Evolutionary conservation across 805 yeast genomes (phyloP), one percentile per base, ranked within the genome.

Genomic region (Candida incommunis): DNA sequence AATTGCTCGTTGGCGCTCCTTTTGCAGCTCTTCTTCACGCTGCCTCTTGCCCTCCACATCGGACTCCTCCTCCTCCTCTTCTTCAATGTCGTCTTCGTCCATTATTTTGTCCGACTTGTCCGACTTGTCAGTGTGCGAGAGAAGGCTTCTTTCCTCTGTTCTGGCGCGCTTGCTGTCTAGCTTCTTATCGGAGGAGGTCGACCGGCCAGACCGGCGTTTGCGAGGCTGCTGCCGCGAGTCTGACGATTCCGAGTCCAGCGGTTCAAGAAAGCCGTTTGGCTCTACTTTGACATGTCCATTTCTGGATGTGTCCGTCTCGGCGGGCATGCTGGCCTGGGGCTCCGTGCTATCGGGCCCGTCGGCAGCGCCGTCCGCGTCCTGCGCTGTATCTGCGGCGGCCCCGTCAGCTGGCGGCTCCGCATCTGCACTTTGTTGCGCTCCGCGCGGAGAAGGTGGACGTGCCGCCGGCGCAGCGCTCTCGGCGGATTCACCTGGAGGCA

Each of bases 1-100:
- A 44, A 90, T 67, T 2, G 95, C 95, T 22, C 71, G 69, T 46
- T 72, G 69, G 13, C 92, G 66, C 18, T 61, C 61, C 46, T 59
- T 62, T 48, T 74, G 74, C 46, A 59, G 62, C 43, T 51, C 55
- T 21, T 50, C 53, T 5, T 43, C 54, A 20, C 51, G 46, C 13
- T 51, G 51, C 40, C 45, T 53, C 4, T 51, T 57, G 5, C 49
- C 61, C 3, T 45, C 52, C 22, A 43, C 47, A 18, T 27, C 54
- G 9, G 45, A 52, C 7, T 35, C 51, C 15, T 37, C 51, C 15
- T 43, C 50, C 18, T 47, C 55, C 18, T 40, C 49, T n/a, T 46
- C 55, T 15, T 41, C 48, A 2, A 45, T 55, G 9, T 46, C 60
- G 3, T 44, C 50, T n/a, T n/a, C n/a, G n/a, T n/a, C n/a, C n/a